phyloP scores from a whole-genome alignment of 768 basidiomycete genomes.

The Leccinum aurantiacum region DNA sequence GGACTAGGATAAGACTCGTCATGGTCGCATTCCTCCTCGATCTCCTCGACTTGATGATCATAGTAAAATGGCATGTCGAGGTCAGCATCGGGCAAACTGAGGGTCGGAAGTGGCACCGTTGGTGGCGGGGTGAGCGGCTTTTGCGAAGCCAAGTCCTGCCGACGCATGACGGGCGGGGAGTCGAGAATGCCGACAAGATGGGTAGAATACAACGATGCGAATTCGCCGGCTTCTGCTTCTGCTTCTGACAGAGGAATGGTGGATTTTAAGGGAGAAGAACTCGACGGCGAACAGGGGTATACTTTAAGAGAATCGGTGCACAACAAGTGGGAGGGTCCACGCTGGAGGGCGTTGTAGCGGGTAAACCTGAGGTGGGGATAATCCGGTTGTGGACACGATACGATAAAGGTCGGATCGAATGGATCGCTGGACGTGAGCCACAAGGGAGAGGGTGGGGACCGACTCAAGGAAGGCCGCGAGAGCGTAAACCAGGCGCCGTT shows the following conservation, averaged over 20 bases:
- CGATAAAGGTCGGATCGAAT: slow-evolving; percentile 27
- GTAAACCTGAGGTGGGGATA: slow-evolving; percentile 16
- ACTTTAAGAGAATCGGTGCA: slow-evolving; percentile 20
- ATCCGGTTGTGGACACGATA: slow-evolving; percentile 14
- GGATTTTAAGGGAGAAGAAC: slow-evolving; percentile 25
- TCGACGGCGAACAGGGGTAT: slow-evolving; percentile 32
- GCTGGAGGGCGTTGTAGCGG: slow-evolving; percentile 15
- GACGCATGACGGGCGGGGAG: slow-evolving; percentile 35
- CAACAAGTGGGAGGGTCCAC: slow-evolving; percentile 14
- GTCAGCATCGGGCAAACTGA: slow-evolving; percentile 39
- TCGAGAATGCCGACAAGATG: slow-evolving; percentile 35
- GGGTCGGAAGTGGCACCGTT: slow-evolving; percentile 39
- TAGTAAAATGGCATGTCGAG: slow-evolving; percentile 17
- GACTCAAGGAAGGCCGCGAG: slow-evolving; percentile 18
- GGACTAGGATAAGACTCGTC: slow-evolving; percentile 21
- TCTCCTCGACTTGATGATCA: slow-evolving; percentile 14
- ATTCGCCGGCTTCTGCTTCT: slow-evolving; percentile 28
- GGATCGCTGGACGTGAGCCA: slow-evolving; percentile 24
- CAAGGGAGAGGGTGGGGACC: slow-evolving; percentile 13
- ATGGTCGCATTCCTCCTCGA: slow-evolving; percentile 19
- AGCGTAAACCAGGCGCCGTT: slow-evolving; percentile 14
- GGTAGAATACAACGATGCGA: slow-evolving; percentile 21
- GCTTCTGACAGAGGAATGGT: slow-evolving; percentile 23
- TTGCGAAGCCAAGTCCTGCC: slow-evolving; percentile 29
- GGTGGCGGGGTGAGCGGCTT: slow-evolving; percentile 44